phyloP scores from a whole-genome alignment of 148 eudicot species.

The Diospyros kaki region DNA sequence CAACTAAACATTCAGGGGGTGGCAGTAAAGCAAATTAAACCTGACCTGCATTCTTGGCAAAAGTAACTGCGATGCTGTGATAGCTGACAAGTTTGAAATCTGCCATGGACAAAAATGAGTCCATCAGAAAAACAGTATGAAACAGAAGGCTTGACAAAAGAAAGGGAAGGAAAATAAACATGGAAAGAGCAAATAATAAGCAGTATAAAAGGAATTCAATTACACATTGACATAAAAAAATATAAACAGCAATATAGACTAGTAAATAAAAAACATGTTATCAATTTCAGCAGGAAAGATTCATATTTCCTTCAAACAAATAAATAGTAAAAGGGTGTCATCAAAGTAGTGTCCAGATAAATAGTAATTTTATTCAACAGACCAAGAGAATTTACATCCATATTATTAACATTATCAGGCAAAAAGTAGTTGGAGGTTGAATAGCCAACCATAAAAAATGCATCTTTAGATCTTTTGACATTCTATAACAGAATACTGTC shows the following conservation, averaged over 20 bases:
- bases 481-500: too few species aligned
- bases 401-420: too few species aligned
- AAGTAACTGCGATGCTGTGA: constrained; percentile 68
- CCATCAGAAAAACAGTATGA: background rate
- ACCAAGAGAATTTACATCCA: too few species aligned
- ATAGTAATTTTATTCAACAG: too few species aligned
- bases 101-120: constrained; percentile 28
- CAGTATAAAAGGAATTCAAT: background rate
- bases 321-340: too few species aligned
- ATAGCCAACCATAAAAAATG: too few species aligned
- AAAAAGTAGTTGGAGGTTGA: too few species aligned
- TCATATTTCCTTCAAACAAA: background rate
- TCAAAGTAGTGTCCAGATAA: too few species aligned
- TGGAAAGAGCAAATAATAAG: background rate
- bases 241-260: background rate
- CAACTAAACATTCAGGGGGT: background rate
- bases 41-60: constrained; percentile 89
- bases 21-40: constrained; percentile 2
- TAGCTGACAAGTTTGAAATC: constrained; percentile 84
- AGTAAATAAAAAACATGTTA: background rate
- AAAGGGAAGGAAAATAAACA: background rate
- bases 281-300: constrained; percentile 8
- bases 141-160: background rate
- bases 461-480: too few species aligned
- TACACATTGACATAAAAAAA: background rate